Percentiles rank a stretch among this genome's conserved stretches.
These are phyloP conservation scores for Monosporascus sp. DNA, from an alignment of 2,329 filamentous ascomycete genomes.

Conservation along the genomic window DNA sequence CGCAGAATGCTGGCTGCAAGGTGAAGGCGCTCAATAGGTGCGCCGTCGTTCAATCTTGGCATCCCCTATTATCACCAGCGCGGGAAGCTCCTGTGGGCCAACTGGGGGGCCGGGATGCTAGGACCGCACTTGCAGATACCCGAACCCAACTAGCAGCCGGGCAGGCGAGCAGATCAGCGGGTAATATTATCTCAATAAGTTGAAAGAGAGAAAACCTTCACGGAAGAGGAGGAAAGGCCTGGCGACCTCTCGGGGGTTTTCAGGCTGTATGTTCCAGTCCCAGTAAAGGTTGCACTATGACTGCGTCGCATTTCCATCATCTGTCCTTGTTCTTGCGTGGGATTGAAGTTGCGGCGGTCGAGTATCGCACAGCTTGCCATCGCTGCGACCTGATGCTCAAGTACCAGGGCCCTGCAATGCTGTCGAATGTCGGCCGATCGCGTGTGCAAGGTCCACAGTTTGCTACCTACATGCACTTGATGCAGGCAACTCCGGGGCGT, in stretches of 20 bases:
- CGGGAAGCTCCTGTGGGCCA: conserved; percentile 20
- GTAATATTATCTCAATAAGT: too few relatives aligned
- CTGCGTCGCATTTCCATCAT: too few relatives aligned
- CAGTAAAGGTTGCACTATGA: too few relatives aligned
- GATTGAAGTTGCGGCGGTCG: too few relatives aligned
- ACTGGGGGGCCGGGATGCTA: conserved; percentile 9
- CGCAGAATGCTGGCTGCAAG: conserved; percentile 32
- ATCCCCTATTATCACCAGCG: conserved; percentile 14
- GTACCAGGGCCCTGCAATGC: too few relatives aligned
- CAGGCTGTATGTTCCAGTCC: too few relatives aligned
- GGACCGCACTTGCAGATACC: neutral
- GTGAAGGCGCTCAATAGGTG: conserved; percentile 23
- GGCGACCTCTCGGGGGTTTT: too few relatives aligned
- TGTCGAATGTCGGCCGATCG: too few relatives aligned
- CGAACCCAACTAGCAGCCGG: neutral
- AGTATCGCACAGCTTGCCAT: neutral
- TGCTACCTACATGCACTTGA: neutral
- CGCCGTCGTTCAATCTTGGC: conserved; percentile 14
- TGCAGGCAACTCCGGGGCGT: neutral
- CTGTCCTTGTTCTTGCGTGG: too few relatives aligned
- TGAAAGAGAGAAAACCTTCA: too few relatives aligned
- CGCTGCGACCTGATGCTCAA: too few relatives aligned
- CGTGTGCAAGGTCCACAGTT: neutral
- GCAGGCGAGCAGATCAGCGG: too few relatives aligned
- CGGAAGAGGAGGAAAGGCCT: neutral